Base-by-base conservation (phyloP, 805 yeast genomes). In the Ascoidea rubescens region DNA sequence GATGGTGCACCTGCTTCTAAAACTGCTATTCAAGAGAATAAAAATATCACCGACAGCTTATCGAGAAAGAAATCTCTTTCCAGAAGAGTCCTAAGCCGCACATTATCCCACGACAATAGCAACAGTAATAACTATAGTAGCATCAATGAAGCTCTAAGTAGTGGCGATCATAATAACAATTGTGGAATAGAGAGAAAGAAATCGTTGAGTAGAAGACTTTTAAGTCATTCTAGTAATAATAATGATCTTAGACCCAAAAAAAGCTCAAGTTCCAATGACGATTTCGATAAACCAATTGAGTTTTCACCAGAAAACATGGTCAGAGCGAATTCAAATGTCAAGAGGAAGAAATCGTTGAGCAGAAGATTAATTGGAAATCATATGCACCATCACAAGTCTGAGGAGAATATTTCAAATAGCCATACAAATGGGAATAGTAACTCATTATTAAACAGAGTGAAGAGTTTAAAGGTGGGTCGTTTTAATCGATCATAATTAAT, bases 1-100 rank as follows among this genome's bases (percentile, higher is more conserved):
- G 96, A 93, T 65, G 99, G 99, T 43, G 93, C 97, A 0, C 98
- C 98, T 12, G 99, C 97, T 5, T 67, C 83, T 52, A 66, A 67
- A 32, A 16, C 6, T 7, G 78, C 76, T n/a, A 66, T 66, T 16
- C 58, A 58, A 45, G 73, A 71, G 44, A 73, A 67, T 45, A 62
- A 64, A 44, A 59, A 60, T 21, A 63, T 64, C 33, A 62, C 61
- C 12, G 67, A 66, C 48, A 67, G 74, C 17, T 82, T 81, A 1
- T 67, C 89, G 55, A 79, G 81, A 37, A 33, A 33, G 10, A 33
- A 33, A 33, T 33, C 42, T 33, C 10, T 33, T 7, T 6, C 10
- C 10, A 33, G 42, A 33, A 7, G 10, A 7, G 6, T 33, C 10
- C 6, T 7, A 33, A 33, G 6, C 42, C 6, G 10, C 10, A 7